Evolutionary conservation across 768 basidiomycete species (phyloP).

Genomic region (Filobasidium wieringae): DNA sequence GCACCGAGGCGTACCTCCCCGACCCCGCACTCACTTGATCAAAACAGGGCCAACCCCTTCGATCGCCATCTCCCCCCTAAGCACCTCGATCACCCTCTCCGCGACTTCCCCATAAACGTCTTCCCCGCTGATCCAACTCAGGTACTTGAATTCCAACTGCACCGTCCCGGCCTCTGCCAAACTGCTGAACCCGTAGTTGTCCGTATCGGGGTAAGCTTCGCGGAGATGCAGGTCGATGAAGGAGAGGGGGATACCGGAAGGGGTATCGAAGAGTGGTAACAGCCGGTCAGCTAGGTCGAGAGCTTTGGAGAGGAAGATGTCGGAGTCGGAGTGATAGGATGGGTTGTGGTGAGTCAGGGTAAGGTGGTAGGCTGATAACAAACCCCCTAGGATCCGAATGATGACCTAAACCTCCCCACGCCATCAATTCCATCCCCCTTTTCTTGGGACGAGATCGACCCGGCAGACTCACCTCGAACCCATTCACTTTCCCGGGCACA

Average conservation of each 20-base stretch:
- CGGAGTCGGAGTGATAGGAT: constrained; percentile 43
- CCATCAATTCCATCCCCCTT: too few species aligned
- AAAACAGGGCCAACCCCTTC: constrained; percentile 76
- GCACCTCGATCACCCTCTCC: constrained; percentile 52
- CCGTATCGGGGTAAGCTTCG: constrained; percentile 51
- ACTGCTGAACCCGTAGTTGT: constrained; percentile 55
- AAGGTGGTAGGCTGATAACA: constrained; percentile 74
- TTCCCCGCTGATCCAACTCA: constrained; percentile 66
- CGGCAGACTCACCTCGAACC: constrained; percentile 81
- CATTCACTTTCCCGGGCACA: constrained; percentile 64
- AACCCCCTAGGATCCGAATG: constrained; percentile 80
- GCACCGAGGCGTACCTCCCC: background rate
- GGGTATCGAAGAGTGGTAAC: constrained; percentile 67
- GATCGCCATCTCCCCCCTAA: constrained; percentile 52
- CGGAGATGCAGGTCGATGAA: constrained; percentile 58
- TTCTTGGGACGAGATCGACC: too few species aligned
- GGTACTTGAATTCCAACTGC: constrained; percentile 81
- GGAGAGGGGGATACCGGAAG: constrained; percentile 68
- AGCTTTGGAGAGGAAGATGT: constrained; percentile 62
- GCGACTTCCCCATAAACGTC: constrained; percentile 68
- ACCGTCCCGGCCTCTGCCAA: constrained; percentile 80
- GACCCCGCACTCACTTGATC: constrained; percentile 58
- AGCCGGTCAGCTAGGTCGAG: constrained; percentile 76
- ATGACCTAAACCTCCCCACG: too few species aligned
- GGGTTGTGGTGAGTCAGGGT: constrained; percentile 41